Evolutionary conservation across 148 eudicot genomes (phyloP).

Genomic region (Camellia japonica): DNA sequence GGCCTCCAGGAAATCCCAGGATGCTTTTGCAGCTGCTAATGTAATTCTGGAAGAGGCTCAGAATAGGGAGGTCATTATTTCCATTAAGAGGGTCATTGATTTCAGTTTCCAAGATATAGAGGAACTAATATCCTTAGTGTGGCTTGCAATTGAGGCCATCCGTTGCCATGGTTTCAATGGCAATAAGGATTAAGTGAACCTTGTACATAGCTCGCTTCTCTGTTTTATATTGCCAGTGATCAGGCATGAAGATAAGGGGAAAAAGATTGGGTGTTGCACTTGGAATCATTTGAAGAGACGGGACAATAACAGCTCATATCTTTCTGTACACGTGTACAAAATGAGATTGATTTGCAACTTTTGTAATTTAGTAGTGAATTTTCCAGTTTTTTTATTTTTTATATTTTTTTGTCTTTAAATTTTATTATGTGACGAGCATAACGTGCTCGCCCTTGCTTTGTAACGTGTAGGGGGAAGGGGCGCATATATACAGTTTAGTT

Average conservation of each 20-base stretch:
- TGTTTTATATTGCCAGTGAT: constrained; percentile 9
- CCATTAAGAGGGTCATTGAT: constrained; percentile 44
- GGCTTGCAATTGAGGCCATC: constrained; percentile 32
- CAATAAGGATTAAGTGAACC: constrained; percentile 17
- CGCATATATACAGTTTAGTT: constrained; percentile 1
- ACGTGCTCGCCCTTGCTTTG: constrained; percentile 9
- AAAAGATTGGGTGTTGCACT: not conserved
- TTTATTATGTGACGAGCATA: constrained; percentile 16
- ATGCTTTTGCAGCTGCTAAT: constrained; percentile 38
- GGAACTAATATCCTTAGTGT: constrained; percentile 39
- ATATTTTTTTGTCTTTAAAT: not conserved
- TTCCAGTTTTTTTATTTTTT: not conserved
- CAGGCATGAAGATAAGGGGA: constrained; percentile 1
- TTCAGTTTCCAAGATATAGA: constrained; percentile 51
- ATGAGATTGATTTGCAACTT: constrained; percentile 23
- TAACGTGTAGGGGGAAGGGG: not conserved
- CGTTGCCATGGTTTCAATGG: constrained; percentile 35
- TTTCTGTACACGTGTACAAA: constrained; percentile 30
- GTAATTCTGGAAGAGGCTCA: constrained; percentile 23
- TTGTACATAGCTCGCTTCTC: constrained; percentile 16
- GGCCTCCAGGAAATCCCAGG: constrained; percentile 44
- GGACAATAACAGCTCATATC: constrained; percentile 12
- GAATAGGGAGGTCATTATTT: constrained; percentile 29
- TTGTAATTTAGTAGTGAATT: constrained; percentile 20
- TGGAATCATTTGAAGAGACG: constrained; percentile 21